Evolutionary conservation across 1,284 basidiomycete species (phyloP).

Genomic region (Fomitopsis pinicola): DNA sequence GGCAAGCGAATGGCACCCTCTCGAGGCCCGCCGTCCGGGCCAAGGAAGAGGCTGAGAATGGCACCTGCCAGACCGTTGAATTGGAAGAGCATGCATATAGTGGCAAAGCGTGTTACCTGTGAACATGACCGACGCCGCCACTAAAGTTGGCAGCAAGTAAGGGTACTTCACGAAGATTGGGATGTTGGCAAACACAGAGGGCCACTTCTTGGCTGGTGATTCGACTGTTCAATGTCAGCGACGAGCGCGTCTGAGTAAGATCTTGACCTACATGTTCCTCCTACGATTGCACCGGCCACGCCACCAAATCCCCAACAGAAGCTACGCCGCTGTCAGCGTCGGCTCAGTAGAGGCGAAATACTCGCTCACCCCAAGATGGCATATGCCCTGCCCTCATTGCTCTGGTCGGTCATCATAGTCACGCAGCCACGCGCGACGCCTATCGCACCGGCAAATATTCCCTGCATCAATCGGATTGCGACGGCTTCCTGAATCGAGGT

Average conservation of each 20-base stretch:
- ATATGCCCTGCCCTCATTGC: slow-evolving; percentile 92
- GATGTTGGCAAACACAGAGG: slow-evolving; percentile 61
- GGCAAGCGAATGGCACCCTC: slow-evolving; percentile 79
- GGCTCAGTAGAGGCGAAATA: neutral
- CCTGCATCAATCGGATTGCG: slow-evolving; percentile 86
- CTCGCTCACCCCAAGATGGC: slow-evolving; percentile 77
- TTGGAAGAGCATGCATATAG: neutral
- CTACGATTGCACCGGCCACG: slow-evolving; percentile 84
- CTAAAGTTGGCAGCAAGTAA: slow-evolving; percentile 86
- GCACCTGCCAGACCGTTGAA: slow-evolving; percentile 49
- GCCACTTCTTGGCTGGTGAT: slow-evolving; percentile 83
- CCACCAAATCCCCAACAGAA: slow-evolving; percentile 98
- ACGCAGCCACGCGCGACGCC: slow-evolving; percentile 91
- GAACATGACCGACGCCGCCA: slow-evolving; percentile 74
- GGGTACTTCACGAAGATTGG: slow-evolving; percentile 79
- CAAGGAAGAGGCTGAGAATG: slow-evolving; percentile 84
- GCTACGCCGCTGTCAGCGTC: slow-evolving; percentile 13
- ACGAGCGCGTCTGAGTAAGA: neutral
- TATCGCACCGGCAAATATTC: slow-evolving; percentile 92
- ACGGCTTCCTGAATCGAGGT: slow-evolving; percentile 82
- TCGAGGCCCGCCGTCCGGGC: slow-evolving; percentile 84
- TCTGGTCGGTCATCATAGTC: slow-evolving; percentile 82
- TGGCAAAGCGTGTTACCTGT: slow-evolving; percentile 40
- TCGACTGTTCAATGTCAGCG: slow-evolving; percentile 52
- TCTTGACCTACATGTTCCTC: slow-evolving; percentile 67